Conservation (phyloP, 1,284 basidiomycete genomes). For the Rhodotorula sp. region DNA sequence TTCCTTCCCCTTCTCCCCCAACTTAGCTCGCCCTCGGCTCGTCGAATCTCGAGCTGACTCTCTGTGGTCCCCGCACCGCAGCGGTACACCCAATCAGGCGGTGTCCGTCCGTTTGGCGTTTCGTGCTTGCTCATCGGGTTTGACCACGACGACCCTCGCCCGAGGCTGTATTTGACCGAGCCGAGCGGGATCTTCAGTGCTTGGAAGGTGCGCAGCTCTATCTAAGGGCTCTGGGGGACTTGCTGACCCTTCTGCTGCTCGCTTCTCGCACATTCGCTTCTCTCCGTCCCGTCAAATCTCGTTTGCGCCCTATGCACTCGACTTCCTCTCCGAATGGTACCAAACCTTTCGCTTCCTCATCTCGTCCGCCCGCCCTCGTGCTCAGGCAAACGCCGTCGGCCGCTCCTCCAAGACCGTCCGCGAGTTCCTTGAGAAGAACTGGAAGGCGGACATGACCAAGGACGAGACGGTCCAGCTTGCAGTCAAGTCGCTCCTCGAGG, state of each 20-base stretch:
- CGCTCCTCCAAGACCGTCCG: slow-evolving; percentile 97
- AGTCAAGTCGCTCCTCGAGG: slow-evolving; percentile 92
- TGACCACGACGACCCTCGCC: slow-evolving; percentile 84
- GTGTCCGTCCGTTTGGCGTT: slow-evolving; percentile 96
- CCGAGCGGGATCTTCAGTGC: slow-evolving; percentile 97
- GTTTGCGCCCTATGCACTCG: not conserved
- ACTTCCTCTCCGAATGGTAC: too few relatives aligned
- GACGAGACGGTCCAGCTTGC: slow-evolving; percentile 93
- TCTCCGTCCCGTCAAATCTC: not conserved
- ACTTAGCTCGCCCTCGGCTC: not conserved
- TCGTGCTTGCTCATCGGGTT: slow-evolving; percentile 96
- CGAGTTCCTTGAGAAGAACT: slow-evolving; percentile 98
- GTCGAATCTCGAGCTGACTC: not conserved
- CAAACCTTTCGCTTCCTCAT: not conserved
- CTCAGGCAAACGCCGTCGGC: slow-evolving; percentile 92
- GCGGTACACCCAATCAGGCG: slow-evolving; percentile 93
- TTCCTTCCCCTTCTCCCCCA: not conserved
- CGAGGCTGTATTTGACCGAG: slow-evolving; percentile 93
- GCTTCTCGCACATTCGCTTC: not conserved
- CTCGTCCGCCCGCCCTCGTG: not conserved
- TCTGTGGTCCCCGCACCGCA: slow-evolving; percentile 12
- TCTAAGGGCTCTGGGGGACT: too few relatives aligned
- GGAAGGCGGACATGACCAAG: slow-evolving; percentile 81
- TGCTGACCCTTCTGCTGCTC: not conserved
- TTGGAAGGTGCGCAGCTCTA: slow-evolving; percentile 74